phyloP scores from a whole-genome alignment of 1,139 yeast genomes.

The Sugiyamaella neomexicana region DNA sequence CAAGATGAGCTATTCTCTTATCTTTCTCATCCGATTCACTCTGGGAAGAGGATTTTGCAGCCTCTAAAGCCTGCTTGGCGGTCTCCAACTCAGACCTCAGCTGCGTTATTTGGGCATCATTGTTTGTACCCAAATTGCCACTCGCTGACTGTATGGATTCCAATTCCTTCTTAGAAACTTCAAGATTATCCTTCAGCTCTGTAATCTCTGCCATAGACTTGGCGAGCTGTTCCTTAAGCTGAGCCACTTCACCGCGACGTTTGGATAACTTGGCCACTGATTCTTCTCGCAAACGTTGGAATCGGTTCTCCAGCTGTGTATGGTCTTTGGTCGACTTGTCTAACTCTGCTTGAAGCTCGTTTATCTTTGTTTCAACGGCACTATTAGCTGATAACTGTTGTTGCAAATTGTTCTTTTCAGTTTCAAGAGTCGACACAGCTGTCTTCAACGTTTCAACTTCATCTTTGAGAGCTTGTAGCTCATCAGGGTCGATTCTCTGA shows the following conservation, averaged over 20 bases:
- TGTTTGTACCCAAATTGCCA: constrained; percentile 17
- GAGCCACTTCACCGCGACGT: constrained; percentile 30
- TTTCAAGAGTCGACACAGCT: constrained; percentile 23
- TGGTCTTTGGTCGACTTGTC: constrained; percentile 17
- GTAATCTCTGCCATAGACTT: constrained; percentile 24
- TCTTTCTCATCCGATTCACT: constrained; percentile 29
- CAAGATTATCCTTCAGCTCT: constrained; percentile 29
- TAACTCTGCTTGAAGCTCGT: constrained; percentile 17
- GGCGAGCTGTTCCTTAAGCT: constrained; percentile 29
- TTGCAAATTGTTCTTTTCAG: constrained; percentile 14
- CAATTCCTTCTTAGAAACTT: constrained; percentile 24
- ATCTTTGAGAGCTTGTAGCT: constrained; percentile 41
- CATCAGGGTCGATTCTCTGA: constrained; percentile 52
- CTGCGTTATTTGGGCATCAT: constrained; percentile 27
- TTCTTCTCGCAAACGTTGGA: constrained; percentile 34
- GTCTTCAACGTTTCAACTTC: constrained; percentile 40
- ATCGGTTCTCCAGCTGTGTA: constrained; percentile 25
- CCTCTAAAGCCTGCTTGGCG: constrained; percentile 33
- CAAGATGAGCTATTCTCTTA: constrained; percentile 32
- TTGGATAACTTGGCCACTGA: constrained; percentile 36
- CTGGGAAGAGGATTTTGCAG: constrained; percentile 26
- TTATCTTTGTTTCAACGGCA: constrained; percentile 14
- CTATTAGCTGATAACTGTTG: not conserved
- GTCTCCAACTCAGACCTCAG: constrained; percentile 31
- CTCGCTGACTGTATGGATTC: constrained; percentile 24